A percentile compares a stretch with the other conserved stretches of the same genome.
Conservation (phyloP, 2,329 filamentous ascomycete genomes). For the Diaporthe ilicicola region DNA sequence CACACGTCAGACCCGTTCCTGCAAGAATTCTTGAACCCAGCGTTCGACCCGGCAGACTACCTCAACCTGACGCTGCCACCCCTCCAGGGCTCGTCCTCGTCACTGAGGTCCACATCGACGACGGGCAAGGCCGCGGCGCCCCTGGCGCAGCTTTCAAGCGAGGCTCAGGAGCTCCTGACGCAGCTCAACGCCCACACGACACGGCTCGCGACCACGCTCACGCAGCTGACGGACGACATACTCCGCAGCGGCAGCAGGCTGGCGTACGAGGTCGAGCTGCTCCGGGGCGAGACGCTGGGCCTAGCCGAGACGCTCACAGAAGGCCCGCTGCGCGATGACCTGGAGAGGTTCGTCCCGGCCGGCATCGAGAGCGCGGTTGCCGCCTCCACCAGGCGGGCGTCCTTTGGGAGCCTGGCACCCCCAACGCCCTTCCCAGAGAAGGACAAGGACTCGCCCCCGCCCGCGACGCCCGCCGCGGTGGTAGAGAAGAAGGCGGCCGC, state of each 20-base stretch:
- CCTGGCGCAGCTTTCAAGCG: constrained; percentile 79
- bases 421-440: constrained; percentile 37
- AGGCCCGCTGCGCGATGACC: constrained; percentile 68
- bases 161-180: constrained; percentile 84
- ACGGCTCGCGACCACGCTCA: constrained; percentile 81
- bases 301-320: constrained; percentile 79
- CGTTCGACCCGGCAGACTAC: constrained; percentile 86
- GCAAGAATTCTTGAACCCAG: constrained; percentile 76
- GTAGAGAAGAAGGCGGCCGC: not conserved
- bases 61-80: constrained; percentile 82
- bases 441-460: constrained; percentile 30
- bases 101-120: constrained; percentile 33
- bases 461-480: constrained; percentile 26
- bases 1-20: constrained; percentile 78
- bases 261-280: constrained; percentile 92
- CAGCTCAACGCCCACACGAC: constrained; percentile 90
- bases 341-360: constrained; percentile 74
- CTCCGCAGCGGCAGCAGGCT: constrained; percentile 86
- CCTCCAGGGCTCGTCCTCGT: constrained; percentile 57
- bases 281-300: constrained; percentile 87
- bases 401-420: constrained; percentile 32
- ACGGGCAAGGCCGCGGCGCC: constrained; percentile 57
- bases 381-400: constrained; percentile 33
- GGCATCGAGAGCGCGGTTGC: constrained; percentile 49
- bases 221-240: constrained; percentile 93